These are phyloP conservation scores for Apiotrichum porosum DNA, from an alignment of 1,284 basidiomycete genomes.

Conservation along the genomic window DNA sequence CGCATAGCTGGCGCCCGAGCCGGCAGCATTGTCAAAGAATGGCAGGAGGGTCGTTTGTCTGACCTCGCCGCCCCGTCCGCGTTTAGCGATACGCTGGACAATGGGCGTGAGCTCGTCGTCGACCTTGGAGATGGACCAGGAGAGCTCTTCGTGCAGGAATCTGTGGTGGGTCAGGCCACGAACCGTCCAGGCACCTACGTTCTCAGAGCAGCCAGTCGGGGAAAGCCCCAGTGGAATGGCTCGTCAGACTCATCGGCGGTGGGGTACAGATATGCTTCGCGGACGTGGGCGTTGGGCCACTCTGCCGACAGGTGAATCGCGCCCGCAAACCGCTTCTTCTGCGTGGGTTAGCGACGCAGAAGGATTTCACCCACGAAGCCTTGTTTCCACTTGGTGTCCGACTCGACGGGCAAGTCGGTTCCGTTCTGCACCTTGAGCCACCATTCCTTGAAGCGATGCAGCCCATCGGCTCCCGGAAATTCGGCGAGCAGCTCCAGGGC, in stretches of 20 bases:
- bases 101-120: constrained; percentile 90
- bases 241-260: constrained; percentile 86
- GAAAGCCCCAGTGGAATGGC: constrained; percentile 94
- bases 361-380: constrained; percentile 64
- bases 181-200: constrained; percentile 59
- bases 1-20: constrained; percentile 56
- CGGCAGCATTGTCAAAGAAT: constrained; percentile 54
- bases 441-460: constrained; percentile 87
- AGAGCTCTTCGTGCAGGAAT: constrained; percentile 76
- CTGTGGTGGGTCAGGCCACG: constrained; percentile 49
- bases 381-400: constrained; percentile 66
- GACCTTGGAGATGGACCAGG: constrained; percentile 80
- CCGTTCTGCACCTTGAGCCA: constrained; percentile 93
- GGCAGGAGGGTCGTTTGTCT: constrained; percentile 57
- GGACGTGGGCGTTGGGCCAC: constrained; percentile 87
- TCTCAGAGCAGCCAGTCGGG: constrained; percentile 85
- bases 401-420: constrained; percentile 69
- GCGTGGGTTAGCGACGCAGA: constrained; percentile 10
- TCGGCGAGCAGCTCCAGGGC: constrained; percentile 92
- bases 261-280: constrained; percentile 89
- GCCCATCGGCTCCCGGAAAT: constrained; percentile 76
- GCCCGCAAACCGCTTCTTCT: constrained; percentile 86
- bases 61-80: constrained; percentile 60
- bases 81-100: constrained; percentile 80
- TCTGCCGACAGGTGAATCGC: constrained; percentile 65